Evolutionary conservation across 345 rosid species (phyloP), one percentile per base, ranked within the genome.

Genomic region (Brassica rapa): DNA sequence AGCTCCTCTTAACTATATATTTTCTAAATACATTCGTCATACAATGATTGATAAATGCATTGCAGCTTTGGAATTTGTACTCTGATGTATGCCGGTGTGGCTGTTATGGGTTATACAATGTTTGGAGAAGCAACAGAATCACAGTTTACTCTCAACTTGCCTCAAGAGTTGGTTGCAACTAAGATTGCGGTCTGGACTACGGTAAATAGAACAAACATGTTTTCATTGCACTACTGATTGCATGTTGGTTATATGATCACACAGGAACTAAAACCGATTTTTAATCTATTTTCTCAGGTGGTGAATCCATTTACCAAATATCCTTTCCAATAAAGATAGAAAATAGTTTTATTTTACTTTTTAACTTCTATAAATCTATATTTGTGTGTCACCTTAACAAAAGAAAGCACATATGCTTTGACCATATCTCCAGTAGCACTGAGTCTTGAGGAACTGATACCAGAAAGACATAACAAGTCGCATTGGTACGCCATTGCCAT

Each of bases 141-240:
- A 1, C 99, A 95, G 67, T 93, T 88, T 84, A 93, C 98, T 4
- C 97, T 95, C 46, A 95, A 95, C 91, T 77, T 95, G 94, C 97
- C 98, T 4, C 84, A 86, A 66, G 86, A 95, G 72, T 82, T 90
- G 49, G 85, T 90, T 62, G 99, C 96, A 82, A 86, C 99, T n/a
- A 95, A 93, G 83, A 84, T 95, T 78, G 99, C 98, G 46, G 86
- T 93, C 76, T 95, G 98, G 99, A 93, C 97, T 72, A 93, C 98
- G 69, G 99, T 95, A 86, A 71, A 83, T 60, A 15, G 16, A 60
- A 1, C 33, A 19, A 60, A 72, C 49, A 60, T 46, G 39, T 67
- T 32, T 14, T 33, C 10, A 41, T 39, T 41, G 15, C 16, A 68
- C 0, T 27, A 15, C 66, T 8, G 53, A 16, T 27, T 68, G 27